Percentiles rank a stretch among this genome's conserved stretches.
Conservation (phyloP, 192 early-diverging fungal genomes). For the Paraglomus occultum region DNA sequence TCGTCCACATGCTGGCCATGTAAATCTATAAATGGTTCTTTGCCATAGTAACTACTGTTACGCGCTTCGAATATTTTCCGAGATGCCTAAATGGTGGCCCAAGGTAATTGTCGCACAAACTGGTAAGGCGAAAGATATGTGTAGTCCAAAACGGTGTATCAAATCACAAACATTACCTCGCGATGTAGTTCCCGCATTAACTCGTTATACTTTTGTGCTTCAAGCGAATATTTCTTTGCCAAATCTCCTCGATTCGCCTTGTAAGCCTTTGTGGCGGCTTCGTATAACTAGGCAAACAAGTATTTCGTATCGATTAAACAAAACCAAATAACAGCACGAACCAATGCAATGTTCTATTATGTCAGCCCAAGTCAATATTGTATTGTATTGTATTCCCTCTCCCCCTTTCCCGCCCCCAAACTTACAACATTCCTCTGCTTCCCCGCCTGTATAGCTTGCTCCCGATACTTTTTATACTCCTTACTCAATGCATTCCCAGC, state of each 20-base stretch:
- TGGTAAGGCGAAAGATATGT: not conserved
- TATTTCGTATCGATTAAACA: not conserved
- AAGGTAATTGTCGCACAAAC: not conserved
- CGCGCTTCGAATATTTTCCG: slow-evolving; percentile 47
- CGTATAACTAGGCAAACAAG: slow-evolving; percentile 37
- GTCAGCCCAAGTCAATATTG: not conserved
- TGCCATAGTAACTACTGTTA: slow-evolving; percentile 19
- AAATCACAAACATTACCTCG: slow-evolving; percentile 19
- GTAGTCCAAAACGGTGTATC: not conserved
- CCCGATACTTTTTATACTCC: slow-evolving; percentile 40
- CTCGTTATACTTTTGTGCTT: slow-evolving; percentile 48
- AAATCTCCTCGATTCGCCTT: slow-evolving; percentile 44
- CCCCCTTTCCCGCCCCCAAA: no score
- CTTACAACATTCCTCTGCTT: slow-evolving; percentile 38
- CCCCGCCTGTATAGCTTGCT: slow-evolving; percentile 48
- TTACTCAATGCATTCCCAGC: slow-evolving; percentile 42
- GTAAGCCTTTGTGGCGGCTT: slow-evolving; percentile 43
- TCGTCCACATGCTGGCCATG: slow-evolving; percentile 55
- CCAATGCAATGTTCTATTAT: no score
- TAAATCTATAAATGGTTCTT: slow-evolving; percentile 50
- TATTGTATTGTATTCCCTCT: no score
- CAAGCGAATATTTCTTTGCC: slow-evolving; percentile 40
- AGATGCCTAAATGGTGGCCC: slow-evolving; percentile 39
- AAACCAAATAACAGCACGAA: not conserved
- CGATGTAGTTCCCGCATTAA: slow-evolving; percentile 41